Percentiles rank a stretch among this genome's conserved stretches.
Evolutionary conservation across 352 stramenopile genomes (phyloP).

Genomic region (Phytophthora crassamura): DNA sequence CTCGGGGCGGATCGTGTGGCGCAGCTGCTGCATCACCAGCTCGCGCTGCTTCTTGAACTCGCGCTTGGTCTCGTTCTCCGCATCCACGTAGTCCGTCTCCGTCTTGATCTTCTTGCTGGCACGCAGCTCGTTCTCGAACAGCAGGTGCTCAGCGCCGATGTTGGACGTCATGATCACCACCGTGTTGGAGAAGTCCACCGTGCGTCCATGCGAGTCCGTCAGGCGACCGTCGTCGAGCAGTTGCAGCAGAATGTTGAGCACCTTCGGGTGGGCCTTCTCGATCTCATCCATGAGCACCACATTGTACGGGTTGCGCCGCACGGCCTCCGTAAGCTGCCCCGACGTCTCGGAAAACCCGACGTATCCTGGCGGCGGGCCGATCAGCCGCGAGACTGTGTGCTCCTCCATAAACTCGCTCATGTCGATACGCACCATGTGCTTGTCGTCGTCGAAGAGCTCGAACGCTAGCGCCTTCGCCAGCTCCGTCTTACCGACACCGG

Average conservation of each 20-base stretch:
- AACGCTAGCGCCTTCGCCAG: slow-evolving; percentile 95
- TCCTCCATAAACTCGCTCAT: slow-evolving; percentile 99
- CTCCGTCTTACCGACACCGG: slow-evolving; percentile 96
- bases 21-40: slow-evolving; percentile 90
- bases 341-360: slow-evolving; percentile 94
- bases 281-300: slow-evolving; percentile 98
- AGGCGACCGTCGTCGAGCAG: slow-evolving; percentile 98
- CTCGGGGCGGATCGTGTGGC: slow-evolving; percentile 93
- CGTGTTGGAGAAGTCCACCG: slow-evolving; percentile 97
- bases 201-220: slow-evolving; percentile 96
- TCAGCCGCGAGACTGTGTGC: slow-evolving; percentile 92
- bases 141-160: slow-evolving; percentile 93
- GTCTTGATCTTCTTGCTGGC: slow-evolving; percentile 71
- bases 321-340: slow-evolving; percentile 96
- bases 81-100: slow-evolving; percentile 35
- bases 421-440: slow-evolving; percentile 96
- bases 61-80: slow-evolving; percentile 33
- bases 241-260: slow-evolving; percentile 97
- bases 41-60: slow-evolving; percentile 66
- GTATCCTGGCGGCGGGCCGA: slow-evolving; percentile 96
- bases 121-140: slow-evolving; percentile 67
- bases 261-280: slow-evolving; percentile 97
- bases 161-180: slow-evolving; percentile 99
- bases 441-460: slow-evolving; percentile 96
- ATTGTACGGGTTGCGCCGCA: slow-evolving; percentile 96